A percentile compares a stretch with the other conserved stretches of the same genome.
phyloP scores from a whole-genome alignment of 768 basidiomycete genomes.

The Pleurotus salmoneostramineus region DNA sequence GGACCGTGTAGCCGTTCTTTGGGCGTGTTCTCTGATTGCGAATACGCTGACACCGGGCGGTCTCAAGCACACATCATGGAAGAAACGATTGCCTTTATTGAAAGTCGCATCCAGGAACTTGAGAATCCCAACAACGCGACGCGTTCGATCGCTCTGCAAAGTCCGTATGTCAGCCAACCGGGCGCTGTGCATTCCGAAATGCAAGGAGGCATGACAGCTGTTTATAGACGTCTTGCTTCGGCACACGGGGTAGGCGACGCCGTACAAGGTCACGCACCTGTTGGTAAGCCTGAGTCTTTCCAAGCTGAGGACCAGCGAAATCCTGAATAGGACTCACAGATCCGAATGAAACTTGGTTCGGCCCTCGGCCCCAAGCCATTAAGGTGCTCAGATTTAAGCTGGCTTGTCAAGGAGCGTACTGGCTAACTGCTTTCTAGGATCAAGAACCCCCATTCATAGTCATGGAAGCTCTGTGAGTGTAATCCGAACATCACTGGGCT shows the following conservation, averaged over 20 bases:
- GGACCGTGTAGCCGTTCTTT: conserved; percentile 43
- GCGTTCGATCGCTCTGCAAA: conserved; percentile 25
- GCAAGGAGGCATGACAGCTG: background rate
- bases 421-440: conserved; percentile 25
- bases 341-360: background rate
- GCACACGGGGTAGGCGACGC: background rate
- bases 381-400: background rate
- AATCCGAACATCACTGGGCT: background rate
- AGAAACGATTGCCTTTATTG: conserved; percentile 41
- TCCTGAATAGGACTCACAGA: background rate
- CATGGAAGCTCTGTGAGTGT: conserved; percentile 33
- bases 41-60: conserved; percentile 47
- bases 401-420: background rate
- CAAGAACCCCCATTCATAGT: conserved; percentile 23
- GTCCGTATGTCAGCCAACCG: conserved; percentile 27
- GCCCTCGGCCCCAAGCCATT: background rate
- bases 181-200: background rate
- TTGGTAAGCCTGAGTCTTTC: background rate
- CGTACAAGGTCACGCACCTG: background rate
- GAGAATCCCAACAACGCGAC: conserved; percentile 29
- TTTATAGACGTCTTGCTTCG: background rate
- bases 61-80: conserved; percentile 47
- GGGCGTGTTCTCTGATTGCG: conserved; percentile 54
- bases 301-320: background rate
- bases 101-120: conserved; percentile 42